Base-by-base conservation (phyloP, 371 early-diverging fungal species). In the Catenaria anguillulae region DNA sequence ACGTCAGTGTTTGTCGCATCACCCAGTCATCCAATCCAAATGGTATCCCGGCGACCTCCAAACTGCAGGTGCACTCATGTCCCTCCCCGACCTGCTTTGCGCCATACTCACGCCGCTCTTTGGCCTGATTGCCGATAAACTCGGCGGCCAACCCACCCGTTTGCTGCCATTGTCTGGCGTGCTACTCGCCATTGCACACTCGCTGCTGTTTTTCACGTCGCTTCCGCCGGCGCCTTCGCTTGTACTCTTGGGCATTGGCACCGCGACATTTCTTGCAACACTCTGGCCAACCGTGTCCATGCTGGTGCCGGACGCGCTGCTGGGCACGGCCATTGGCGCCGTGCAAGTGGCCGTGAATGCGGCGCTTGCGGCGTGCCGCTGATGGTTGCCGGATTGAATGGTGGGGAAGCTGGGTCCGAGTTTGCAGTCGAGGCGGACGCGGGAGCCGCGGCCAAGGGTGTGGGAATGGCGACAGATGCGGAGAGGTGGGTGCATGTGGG, bases 251-350 rank as follows among this genome's bases (percentile, higher is more conserved):
- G 33, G 77, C 37, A 68, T 83, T 17, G 84, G 84, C 24, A 34
- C 79, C 12, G 74, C 79, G 42, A 43, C 77, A 19, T 81, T 80
- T 58, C 71, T 66, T 6, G 67, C 77, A 0, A 77, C 75, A 0
- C 59, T 83, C 10, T 83, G 83, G 83, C 78, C 81, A 1, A 77
- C 77, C 65, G 75, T 83, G 15, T 78, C 83, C 0, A 68, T 73
- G 24, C 67, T 83, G 13, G 83, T 79, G 31, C 52, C 68, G 45
- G 70, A 70, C 26, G 63, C 68, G 46, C 73, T 68, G 42, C 26
- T 58, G 35, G 58, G 36, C 36, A 58, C 58, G 24, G 36, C 58
- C 6, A 33, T 33, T 19, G 58, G 58, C 35, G 24, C 31, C 42
- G 36, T 58, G 24, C 31, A 34, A 15, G 58, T 58, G n/a, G 36